A percentile compares a stretch with the other conserved stretches of the same genome.
These are phyloP conservation scores for Fusarium siculi DNA, from an alignment of 2,329 filamentous ascomycete species.

Conservation along the genomic window DNA sequence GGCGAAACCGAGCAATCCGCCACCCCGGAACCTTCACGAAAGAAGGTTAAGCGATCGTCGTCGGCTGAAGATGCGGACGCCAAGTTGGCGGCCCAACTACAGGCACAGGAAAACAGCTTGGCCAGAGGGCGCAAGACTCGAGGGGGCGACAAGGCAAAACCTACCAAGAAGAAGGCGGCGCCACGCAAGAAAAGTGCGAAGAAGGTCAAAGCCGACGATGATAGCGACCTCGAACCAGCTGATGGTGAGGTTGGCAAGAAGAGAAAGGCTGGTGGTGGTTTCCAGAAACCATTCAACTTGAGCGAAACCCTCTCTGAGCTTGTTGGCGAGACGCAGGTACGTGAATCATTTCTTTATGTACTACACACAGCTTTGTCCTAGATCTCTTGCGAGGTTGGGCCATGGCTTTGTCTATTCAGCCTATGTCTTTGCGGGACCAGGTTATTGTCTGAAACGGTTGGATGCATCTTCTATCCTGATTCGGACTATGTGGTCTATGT, in stretches of 20 bases:
- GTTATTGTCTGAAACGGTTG: background rate
- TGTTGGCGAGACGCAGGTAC: constrained; percentile 74
- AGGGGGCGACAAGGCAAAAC: constrained; percentile 70
- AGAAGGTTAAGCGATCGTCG: constrained; percentile 74
- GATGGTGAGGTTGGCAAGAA: constrained; percentile 66
- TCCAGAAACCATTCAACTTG: constrained; percentile 86
- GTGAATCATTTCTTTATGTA: constrained; percentile 39
- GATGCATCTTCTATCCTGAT: background rate
- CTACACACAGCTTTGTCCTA: background rate
- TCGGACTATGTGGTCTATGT: background rate
- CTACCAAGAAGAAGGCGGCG: constrained; percentile 69
- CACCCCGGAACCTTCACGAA: constrained; percentile 60
- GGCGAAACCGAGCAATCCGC: constrained; percentile 61
- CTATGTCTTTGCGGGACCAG: background rate
- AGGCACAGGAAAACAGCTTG: constrained; percentile 88
- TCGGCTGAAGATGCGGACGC: constrained; percentile 81
- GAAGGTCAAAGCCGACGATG: constrained; percentile 80
- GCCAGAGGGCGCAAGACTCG: constrained; percentile 77
- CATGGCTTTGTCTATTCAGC: background rate
- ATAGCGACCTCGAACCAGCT: constrained; percentile 77
- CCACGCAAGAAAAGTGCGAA: constrained; percentile 79
- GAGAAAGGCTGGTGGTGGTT: constrained; percentile 89
- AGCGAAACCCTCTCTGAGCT: constrained; percentile 76
- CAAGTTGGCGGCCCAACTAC: constrained; percentile 84
- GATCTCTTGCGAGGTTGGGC: background rate